Evolutionary conservation across 352 stramenopile species (phyloP).

Genomic region (Phytopythium ostracodes): DNA sequence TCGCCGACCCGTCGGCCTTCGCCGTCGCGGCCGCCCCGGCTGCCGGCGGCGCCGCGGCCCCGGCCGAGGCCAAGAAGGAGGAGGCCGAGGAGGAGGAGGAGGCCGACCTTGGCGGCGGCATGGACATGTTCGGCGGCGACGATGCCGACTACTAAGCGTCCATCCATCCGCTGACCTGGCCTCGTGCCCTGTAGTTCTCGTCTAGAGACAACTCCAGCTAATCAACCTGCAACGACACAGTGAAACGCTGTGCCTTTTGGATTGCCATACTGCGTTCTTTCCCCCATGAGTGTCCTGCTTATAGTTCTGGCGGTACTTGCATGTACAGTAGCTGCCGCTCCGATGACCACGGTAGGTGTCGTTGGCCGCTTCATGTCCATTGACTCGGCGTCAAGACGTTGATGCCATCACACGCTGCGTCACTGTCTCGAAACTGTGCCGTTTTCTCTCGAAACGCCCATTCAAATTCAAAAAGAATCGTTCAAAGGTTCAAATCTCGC

Average conservation of each 20-base stretch:
- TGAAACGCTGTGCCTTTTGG: slow-evolving; percentile 5
- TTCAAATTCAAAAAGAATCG: slow-evolving; percentile 24
- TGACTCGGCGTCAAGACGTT: neutral
- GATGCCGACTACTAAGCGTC: slow-evolving; percentile 66
- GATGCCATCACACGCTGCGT: too few relatives aligned
- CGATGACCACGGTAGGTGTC: too few relatives aligned
- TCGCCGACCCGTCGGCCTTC: slow-evolving; percentile 94
- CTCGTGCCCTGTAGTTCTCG: neutral
- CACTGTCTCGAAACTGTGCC: slow-evolving; percentile 4
- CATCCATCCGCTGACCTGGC: neutral
- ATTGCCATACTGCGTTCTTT: too few relatives aligned
- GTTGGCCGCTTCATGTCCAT: neutral
- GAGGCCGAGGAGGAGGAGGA: slow-evolving; percentile 78
- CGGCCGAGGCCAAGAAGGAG: slow-evolving; percentile 51
- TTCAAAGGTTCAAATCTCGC: slow-evolving; percentile 17
- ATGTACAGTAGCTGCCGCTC: too few relatives aligned
- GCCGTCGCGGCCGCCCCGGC: slow-evolving; percentile 80
- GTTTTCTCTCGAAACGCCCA: slow-evolving; percentile 8
- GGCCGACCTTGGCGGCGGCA: slow-evolving; percentile 81
- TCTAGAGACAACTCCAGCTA: neutral
- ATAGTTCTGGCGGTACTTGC: too few relatives aligned
- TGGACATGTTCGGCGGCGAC: slow-evolving; percentile 82
- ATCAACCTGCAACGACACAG: slow-evolving; percentile 8
- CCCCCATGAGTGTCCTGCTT: too few relatives aligned
- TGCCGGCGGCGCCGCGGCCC: slow-evolving; percentile 61